phyloP scores from a whole-genome alignment of 306 rosid genomes.

The Echinosophora koreensis region DNA sequence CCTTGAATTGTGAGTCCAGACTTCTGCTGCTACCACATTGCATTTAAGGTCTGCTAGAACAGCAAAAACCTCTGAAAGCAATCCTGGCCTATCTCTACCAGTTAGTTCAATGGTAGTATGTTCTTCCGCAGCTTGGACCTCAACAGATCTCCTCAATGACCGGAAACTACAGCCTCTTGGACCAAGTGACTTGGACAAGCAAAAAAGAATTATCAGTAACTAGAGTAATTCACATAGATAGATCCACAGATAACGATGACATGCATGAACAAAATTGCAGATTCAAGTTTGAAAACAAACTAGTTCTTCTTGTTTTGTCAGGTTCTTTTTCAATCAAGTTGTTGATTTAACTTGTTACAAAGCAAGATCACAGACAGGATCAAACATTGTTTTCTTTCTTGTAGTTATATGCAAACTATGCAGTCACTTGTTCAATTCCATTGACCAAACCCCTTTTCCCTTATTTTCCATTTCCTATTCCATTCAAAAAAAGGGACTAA shows the following conservation, averaged over 20 bases:
- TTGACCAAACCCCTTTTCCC: neutral
- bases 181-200: constrained; percentile 76
- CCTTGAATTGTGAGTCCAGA: constrained; percentile 98
- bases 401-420: neutral
- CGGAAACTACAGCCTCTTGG: constrained; percentile 80
- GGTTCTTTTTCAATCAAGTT: constrained; percentile 34
- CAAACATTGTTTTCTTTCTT: constrained; percentile 2
- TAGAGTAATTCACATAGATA: constrained; percentile 29
- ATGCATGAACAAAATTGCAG: constrained; percentile 1
- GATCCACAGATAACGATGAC: constrained; percentile 20
- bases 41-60: constrained; percentile 92
- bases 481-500: constrained; percentile 37
- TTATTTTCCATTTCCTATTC: constrained; percentile 17
- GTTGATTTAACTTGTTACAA: constrained; percentile 23
- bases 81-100: constrained; percentile 93
- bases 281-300: constrained; percentile 28
- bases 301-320: constrained; percentile 32
- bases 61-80: constrained; percentile 98
- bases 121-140: constrained; percentile 79
- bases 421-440: constrained; percentile 17
- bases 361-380: constrained; percentile 28
- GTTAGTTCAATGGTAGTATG: constrained; percentile 89
- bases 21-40: constrained; percentile 97
- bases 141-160: constrained; percentile 89
- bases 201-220: constrained; percentile 37